These are phyloP conservation scores for Dendrobium huoshanense DNA, from an alignment of 106 monocot genomes.

Conservation along the genomic window DNA sequence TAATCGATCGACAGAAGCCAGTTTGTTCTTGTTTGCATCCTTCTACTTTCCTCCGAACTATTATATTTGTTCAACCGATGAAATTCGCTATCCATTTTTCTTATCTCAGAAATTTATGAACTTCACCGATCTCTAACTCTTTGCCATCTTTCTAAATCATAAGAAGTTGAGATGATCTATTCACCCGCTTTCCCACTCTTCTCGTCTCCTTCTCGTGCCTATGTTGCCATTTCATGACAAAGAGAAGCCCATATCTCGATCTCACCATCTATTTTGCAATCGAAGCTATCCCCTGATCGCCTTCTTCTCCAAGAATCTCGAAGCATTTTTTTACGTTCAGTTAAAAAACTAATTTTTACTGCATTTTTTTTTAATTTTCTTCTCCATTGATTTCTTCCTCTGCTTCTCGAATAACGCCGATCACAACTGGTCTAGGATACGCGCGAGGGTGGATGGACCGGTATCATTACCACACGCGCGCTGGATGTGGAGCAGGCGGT, in stretches of 20 bases:
- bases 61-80: not conserved
- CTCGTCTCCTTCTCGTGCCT: too few species aligned
- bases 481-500: not conserved
- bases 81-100: too few species aligned
- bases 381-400: not conserved
- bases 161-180: not conserved
- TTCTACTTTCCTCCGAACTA: not conserved
- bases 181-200: too few species aligned
- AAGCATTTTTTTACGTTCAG: not conserved
- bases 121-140: not conserved
- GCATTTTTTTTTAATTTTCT: not conserved
- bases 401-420: not conserved
- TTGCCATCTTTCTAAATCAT: not conserved
- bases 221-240: too few species aligned
- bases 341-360: not conserved
- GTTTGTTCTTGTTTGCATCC: not conserved
- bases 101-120: not conserved
- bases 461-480: conserved; percentile 4
- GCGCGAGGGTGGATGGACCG: not conserved
- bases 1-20: not conserved
- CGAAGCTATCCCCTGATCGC: not conserved
- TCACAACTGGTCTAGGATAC: not conserved
- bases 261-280: not conserved
- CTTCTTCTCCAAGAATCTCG: not conserved
- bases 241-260: too few species aligned